Evolutionary conservation across 176 grass and related monocot species (phyloP), one percentile per base, ranked within the genome.

Genomic region (Phragmites australis): DNA sequence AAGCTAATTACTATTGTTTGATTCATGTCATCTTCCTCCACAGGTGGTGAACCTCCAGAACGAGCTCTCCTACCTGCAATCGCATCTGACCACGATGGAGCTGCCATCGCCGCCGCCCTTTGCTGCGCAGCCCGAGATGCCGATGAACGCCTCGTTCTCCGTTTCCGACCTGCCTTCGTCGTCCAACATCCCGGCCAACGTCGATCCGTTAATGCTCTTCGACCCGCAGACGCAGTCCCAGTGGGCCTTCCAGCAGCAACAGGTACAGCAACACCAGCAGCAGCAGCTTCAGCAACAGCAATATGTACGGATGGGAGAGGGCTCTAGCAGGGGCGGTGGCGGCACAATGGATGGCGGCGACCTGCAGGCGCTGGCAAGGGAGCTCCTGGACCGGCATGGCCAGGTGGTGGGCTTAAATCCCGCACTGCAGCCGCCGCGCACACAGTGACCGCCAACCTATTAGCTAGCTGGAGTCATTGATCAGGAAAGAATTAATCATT

Each of bases 21-120:
- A 14, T 41, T 43, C 18, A 44, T 49, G 34, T 17, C 65, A 21
- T 0, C 75, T 23, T 83, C 14, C 41, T 15, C 6, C n/a, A n/a
- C 53, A 94, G 93, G 89, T 95, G 34, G 87, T 81, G 15, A 89
- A 77, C 72, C 87, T 95, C 40, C 89, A 95, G 79, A 50, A 87
- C 6, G 93, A 94, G 72, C 84, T 94, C 12, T 79, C 78, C 63
- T 94, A 85, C 64, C 49, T 94, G 29, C 93, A 92, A 51, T 84
- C 56, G 13, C 89, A 91, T 34, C 84, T 92, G 7, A 69, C 78
- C 4, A 76, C 93, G 1, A 63, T 92, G 32, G 89, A 94, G 84
- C 75, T 91, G 19, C 92, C 92, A 0, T 77, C 85, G 6, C 93
- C 84, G 10, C 83, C 83, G 19, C 92, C 87, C 5, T 72, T 54